phyloP scores from a whole-genome alignment of 768 basidiomycete genomes.

The Boletus rex-veris region DNA sequence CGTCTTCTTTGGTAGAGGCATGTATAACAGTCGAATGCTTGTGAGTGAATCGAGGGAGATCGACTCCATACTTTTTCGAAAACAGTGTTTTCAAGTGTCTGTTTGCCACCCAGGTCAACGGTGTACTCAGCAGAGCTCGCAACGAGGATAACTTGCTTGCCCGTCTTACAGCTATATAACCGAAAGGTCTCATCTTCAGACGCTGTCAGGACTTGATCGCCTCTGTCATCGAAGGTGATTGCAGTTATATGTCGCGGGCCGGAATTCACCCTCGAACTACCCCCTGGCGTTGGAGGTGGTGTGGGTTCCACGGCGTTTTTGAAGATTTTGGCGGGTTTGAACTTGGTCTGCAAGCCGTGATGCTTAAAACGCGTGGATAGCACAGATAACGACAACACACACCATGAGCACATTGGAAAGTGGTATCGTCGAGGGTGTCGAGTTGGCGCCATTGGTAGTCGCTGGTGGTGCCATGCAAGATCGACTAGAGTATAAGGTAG shows the following conservation, averaged over 20 bases:
- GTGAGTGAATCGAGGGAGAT: conserved; percentile 93
- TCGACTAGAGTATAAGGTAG: neutral
- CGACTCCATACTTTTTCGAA: conserved; percentile 97
- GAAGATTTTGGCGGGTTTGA: conserved; percentile 90
- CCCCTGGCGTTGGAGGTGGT: conserved; percentile 45
- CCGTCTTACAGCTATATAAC: conserved; percentile 82
- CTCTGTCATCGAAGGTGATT: conserved; percentile 86
- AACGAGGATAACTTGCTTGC: conserved; percentile 72
- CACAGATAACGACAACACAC: neutral
- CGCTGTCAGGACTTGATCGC: conserved; percentile 81
- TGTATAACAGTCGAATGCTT: conserved; percentile 80
- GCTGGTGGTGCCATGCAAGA: conserved; percentile 41
- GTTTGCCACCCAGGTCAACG: conserved; percentile 27
- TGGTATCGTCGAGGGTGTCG: conserved; percentile 35
- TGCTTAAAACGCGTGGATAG: neutral
- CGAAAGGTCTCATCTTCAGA: conserved; percentile 92
- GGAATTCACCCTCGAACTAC: conserved; percentile 32
- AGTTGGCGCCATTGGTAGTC: conserved; percentile 32
- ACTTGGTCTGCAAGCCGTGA: conserved; percentile 48
- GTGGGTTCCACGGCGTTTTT: conserved; percentile 68
- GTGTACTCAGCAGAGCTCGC: conserved; percentile 12
- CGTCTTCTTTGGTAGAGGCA: conserved; percentile 93
- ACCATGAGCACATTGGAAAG: conserved; percentile 56
- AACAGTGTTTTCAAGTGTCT: conserved; percentile 76
- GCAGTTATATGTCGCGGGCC: conserved; percentile 78